phyloP scores from a whole-genome alignment of 768 basidiomycete species.

The Tephrocybe rancida region DNA sequence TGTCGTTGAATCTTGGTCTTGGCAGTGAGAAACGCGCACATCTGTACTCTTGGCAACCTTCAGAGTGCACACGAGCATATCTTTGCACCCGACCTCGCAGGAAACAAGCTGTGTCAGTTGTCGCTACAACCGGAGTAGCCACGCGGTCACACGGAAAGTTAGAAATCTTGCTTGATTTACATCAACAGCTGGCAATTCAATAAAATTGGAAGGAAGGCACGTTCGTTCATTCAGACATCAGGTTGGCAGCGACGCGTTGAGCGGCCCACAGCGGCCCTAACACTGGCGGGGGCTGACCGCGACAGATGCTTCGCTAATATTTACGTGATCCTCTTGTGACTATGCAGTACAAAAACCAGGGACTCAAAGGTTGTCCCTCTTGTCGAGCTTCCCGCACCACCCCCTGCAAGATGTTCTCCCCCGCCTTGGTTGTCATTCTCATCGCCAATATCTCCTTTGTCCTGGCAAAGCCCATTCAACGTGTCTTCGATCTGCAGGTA shows the following conservation, averaged over 20 bases:
- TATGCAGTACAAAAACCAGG: not conserved
- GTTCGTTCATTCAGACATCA: not conserved
- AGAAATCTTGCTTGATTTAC: too few species aligned
- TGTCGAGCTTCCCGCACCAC: slow-evolving; percentile 9
- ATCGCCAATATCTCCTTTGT: not conserved
- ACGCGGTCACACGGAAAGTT: not conserved
- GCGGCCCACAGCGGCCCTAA: too few species aligned
- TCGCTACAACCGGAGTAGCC: too few species aligned
- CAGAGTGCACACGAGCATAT: too few species aligned
- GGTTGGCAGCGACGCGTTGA: not conserved
- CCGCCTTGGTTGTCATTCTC: slow-evolving; percentile 1
- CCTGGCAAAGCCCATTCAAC: slow-evolving; percentile 3
- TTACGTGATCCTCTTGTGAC: not conserved
- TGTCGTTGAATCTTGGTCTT: not conserved
- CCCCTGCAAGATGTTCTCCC: slow-evolving; percentile 7
- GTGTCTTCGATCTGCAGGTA: not conserved
- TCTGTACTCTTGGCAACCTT: too few species aligned
- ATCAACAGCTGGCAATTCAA: not conserved
- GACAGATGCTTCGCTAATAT: not conserved
- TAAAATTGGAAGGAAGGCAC: not conserved
- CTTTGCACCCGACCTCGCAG: too few species aligned
- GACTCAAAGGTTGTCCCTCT: not conserved
- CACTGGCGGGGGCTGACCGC: not conserved
- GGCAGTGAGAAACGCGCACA: not conserved
- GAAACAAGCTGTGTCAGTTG: too few species aligned